phyloP scores from a whole-genome alignment of 2,329 filamentous ascomycete species.

The Scedosporium dehoogii region DNA sequence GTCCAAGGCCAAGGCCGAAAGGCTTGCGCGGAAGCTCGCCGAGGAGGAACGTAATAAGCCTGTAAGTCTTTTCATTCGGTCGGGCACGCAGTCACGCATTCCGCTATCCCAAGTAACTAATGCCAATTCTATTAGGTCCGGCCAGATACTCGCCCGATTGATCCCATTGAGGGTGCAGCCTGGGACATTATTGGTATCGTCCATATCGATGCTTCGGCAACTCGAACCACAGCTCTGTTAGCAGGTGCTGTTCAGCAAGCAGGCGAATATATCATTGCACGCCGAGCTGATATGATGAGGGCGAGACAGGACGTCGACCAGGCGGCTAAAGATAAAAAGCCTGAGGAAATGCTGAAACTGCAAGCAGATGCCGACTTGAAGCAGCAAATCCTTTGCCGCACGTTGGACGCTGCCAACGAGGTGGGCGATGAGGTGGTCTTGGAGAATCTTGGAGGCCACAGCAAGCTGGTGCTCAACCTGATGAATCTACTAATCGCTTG shows the following conservation, averaged over 20 bases:
- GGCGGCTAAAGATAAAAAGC: conserved; percentile 20
- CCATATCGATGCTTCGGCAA: conserved; percentile 31
- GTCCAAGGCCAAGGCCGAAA: conserved; percentile 33
- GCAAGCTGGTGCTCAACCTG: conserved; percentile 45
- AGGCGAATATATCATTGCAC: conserved; percentile 37
- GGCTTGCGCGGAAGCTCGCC: conserved; percentile 31
- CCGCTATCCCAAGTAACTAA: not conserved
- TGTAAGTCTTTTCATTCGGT: conserved; percentile 16
- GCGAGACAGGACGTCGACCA: conserved; percentile 34
- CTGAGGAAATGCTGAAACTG: conserved; percentile 15
- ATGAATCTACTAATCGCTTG: conserved; percentile 44
- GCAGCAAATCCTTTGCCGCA: conserved; percentile 37
- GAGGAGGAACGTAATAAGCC: conserved; percentile 30
- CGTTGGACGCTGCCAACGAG: conserved; percentile 42
- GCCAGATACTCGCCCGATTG: conserved; percentile 30
- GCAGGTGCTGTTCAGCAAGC: conserved; percentile 40
- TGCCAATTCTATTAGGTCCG: conserved; percentile 21
- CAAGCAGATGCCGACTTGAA: conserved; percentile 32
- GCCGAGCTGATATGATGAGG: conserved; percentile 37
- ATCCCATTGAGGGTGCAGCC: conserved; percentile 35
- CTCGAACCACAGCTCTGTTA: conserved; percentile 27
- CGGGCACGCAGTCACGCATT: not conserved
- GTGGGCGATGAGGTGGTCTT: conserved; percentile 46
- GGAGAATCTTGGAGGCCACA: conserved; percentile 47
- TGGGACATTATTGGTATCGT: conserved; percentile 46